Evolutionary conservation across 495 filamentous ascomycete genomes (phyloP).

Genomic region (Penicillium odoratum): DNA sequence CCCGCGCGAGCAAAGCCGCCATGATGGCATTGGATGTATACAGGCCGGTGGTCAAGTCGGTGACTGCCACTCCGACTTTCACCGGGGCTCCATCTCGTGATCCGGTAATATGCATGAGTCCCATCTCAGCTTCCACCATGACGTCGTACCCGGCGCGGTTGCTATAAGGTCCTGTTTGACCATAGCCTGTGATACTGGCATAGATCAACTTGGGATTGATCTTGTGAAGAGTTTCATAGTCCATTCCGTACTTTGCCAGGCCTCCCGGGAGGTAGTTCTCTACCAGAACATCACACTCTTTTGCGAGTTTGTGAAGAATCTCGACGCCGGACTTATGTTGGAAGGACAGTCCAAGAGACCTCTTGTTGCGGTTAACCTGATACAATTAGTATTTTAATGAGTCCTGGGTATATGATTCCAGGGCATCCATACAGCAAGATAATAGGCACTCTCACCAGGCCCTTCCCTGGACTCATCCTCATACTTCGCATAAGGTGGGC

Average conservation of each 20-base stretch:
- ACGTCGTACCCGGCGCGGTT: slow-evolving; percentile 94
- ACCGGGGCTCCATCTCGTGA: slow-evolving; percentile 84
- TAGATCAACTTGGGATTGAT: slow-evolving; percentile 77
- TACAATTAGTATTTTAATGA: slow-evolving; percentile 1
- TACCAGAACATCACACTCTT: slow-evolving; percentile 86
- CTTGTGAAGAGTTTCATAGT: slow-evolving; percentile 73
- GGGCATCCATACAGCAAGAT: slow-evolving; percentile 65
- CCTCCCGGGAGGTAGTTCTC: slow-evolving; percentile 95
- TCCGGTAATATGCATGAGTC: slow-evolving; percentile 97
- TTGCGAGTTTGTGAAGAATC: slow-evolving; percentile 80
- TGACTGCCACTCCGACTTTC: slow-evolving; percentile 96
- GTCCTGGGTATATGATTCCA: slow-evolving; percentile 1
- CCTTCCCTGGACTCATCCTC: slow-evolving; percentile 60
- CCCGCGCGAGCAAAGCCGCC: slow-evolving; percentile 80
- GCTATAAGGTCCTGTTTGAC: slow-evolving; percentile 91
- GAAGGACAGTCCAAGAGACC: slow-evolving; percentile 88
- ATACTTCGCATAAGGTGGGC: slow-evolving; percentile 88
- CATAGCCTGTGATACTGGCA: slow-evolving; percentile 73
- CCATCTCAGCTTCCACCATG: slow-evolving; percentile 98
- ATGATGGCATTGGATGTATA: slow-evolving; percentile 97
- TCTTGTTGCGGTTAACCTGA: slow-evolving; percentile 97
- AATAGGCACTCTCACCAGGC: slow-evolving; percentile 93
- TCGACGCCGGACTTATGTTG: slow-evolving; percentile 77
- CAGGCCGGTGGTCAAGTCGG: slow-evolving; percentile 92
- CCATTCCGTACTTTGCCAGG: slow-evolving; percentile 87